A percentile compares a stretch with the other conserved stretches of the same genome.
phyloP scores from a whole-genome alignment of 2,329 filamentous ascomycete species.

The Dactylellina sp. region DNA sequence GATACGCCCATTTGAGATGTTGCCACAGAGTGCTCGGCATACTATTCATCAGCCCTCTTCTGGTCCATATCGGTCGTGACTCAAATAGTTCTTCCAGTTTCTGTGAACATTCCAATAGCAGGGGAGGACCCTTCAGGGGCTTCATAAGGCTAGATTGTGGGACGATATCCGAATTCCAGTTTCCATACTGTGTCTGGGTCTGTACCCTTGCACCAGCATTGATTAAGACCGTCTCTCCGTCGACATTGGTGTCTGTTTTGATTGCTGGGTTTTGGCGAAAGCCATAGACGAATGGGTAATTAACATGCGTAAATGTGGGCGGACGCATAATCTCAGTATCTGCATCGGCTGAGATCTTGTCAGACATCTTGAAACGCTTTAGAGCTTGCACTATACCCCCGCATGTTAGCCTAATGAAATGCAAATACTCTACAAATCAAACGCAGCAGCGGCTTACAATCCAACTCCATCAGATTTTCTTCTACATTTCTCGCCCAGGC shows the following conservation, averaged over 20 bases:
- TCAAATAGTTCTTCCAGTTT: constrained; percentile 75
- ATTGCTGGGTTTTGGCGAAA: constrained; percentile 89
- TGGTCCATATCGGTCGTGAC: constrained; percentile 85
- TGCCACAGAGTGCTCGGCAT: constrained; percentile 69
- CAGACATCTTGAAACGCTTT: constrained; percentile 75
- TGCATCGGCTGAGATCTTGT: constrained; percentile 70
- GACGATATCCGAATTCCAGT: constrained; percentile 72
- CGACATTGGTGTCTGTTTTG: constrained; percentile 71
- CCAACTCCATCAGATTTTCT: constrained; percentile 76
- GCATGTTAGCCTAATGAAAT: no score
- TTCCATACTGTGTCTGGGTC: constrained; percentile 71
- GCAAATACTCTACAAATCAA: no score
- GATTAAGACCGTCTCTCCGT: constrained; percentile 70
- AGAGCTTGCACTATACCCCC: constrained; percentile 62
- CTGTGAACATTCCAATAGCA: constrained; percentile 62
- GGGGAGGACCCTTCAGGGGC: constrained; percentile 65
- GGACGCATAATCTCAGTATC: constrained; percentile 81
- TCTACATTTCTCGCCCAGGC: constrained; percentile 78
- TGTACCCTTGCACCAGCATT: constrained; percentile 71
- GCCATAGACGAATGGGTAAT: constrained; percentile 74
- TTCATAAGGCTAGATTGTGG: constrained; percentile 73
- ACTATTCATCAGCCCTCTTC: constrained; percentile 81
- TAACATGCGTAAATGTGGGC: constrained; percentile 79
- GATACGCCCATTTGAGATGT: constrained; percentile 77
- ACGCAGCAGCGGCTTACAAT: no score